Conservation (phyloP, 2,329 filamentous ascomycete species). For the Colletotrichum simmondsii region DNA sequence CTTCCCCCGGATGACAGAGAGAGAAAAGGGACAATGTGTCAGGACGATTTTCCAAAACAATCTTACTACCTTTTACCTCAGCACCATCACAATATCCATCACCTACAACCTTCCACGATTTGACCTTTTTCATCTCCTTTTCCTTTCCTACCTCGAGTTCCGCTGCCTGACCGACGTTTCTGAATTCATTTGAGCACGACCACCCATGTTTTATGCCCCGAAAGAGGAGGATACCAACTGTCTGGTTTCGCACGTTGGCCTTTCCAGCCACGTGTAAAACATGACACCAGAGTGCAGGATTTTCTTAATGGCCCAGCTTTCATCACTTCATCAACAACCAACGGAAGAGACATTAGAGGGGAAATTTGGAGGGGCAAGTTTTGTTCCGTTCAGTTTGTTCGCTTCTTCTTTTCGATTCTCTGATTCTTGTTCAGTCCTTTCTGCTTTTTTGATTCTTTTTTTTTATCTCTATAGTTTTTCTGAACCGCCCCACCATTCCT, state of each 20-base stretch:
- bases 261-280: constrained; percentile 5
- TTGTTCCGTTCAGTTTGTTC: background rate
- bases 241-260: constrained; percentile 4
- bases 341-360: constrained; percentile 13
- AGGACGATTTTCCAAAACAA: constrained; percentile 18
- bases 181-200: constrained; percentile 7
- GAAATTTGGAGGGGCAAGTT: background rate
- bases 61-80: constrained; percentile 11
- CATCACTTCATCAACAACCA: background rate
- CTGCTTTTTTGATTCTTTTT: background rate
- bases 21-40: background rate
- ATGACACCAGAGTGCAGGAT: constrained; percentile 3
- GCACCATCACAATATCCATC: background rate
- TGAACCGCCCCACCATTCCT: background rate
- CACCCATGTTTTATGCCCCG: constrained; percentile 10
- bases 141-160: background rate
- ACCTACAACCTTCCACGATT: background rate
- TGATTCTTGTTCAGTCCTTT: background rate
- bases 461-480: background rate
- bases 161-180: background rate
- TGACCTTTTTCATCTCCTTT: background rate
- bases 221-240: constrained; percentile 21
- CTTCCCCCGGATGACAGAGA: background rate
- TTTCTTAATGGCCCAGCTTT: constrained; percentile 1
- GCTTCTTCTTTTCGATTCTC: background rate